A percentile compares a stretch with the other conserved stretches of the same genome.
phyloP scores from a whole-genome alignment of 2,329 filamentous ascomycete genomes.

The Daldinia sp. region DNA sequence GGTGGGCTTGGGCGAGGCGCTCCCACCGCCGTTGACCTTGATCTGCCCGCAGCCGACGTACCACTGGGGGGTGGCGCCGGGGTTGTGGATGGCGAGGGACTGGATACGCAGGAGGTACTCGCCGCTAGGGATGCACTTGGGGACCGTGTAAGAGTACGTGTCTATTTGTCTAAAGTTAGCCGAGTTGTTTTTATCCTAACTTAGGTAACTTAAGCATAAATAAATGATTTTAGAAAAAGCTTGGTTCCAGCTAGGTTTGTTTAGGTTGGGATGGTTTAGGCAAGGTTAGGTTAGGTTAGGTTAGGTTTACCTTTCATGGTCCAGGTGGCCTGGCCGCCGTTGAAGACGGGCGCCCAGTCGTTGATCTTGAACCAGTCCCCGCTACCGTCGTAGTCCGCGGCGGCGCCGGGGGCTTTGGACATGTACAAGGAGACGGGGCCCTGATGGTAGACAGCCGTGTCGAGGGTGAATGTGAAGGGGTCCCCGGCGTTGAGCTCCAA shows the following conservation, averaged over 20 bases:
- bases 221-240: no score
- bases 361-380: constrained; percentile 59
- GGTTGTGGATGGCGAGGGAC: constrained; percentile 71
- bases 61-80: constrained; percentile 60
- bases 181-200: no score
- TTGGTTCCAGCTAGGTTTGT: no score
- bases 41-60: constrained; percentile 62
- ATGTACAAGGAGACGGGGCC: constrained; percentile 57
- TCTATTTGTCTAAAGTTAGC: constrained; percentile 27
- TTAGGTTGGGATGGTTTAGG: no score
- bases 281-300: no score
- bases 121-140: constrained; percentile 64
- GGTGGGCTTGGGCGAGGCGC: constrained; percentile 51
- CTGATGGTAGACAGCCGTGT: constrained; percentile 58
- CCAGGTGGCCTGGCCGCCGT: constrained; percentile 52
- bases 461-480: constrained; percentile 55
- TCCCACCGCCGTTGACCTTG: constrained; percentile 58
- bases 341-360: constrained; percentile 55
- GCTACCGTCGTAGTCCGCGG: constrained; percentile 55
- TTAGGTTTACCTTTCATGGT: constrained; percentile 50
- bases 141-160: constrained; percentile 59
- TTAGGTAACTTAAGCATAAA: no score
- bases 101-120: constrained; percentile 72
- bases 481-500: constrained; percentile 55
- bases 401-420: constrained; percentile 55